Evolutionary conservation across 1,139 yeast genomes (phyloP), one percentile per base, ranked within the genome.

Genomic region (Pneumocystis wakefieldiae): DNA sequence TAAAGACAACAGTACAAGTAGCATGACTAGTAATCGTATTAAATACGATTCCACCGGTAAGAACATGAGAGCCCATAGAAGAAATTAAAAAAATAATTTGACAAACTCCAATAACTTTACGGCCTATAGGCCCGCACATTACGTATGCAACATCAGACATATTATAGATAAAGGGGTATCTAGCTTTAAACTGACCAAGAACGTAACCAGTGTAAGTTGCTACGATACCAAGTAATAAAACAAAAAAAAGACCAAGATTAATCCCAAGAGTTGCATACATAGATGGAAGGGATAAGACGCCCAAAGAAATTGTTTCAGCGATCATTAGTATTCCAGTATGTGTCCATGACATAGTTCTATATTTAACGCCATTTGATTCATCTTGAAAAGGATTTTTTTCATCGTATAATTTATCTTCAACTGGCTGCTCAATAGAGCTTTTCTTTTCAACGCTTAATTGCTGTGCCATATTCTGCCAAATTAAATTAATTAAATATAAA

Each of bases 21-120:
- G 57, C 37, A 29, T 60, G 60, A 19, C 55, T 63, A 19, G 64
- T 41, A 14, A 62, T 14, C 12, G 59, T 55, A 41, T 61, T 62
- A n/a, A 62, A 62, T 42, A 60, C 29, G 12, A 24, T 14, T 12
- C 32, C 55, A 24, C 53, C 28, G 6, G 28, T 41, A 41, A 41
- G 53, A 41, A 41, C 28, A 48, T 48, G 32, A 10, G 55, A 48
- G 2, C 55, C 55, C 32, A 24, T 48, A 15, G 10, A 24, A 5
- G 28, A 48, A 48, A 48, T 14, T 48, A 48, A 12, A 48, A 48
- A 48, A 24, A 48, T 12, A 17, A 41, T 12, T 17, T 41, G 28
- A 12, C 24, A 28, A 3, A 48, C 55, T 2, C 53, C 24, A 17
- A 15, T 12, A 24, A 48, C 1, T 8, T 24, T 14, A 48, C n/a